Conservation (phyloP, 2,329 filamentous ascomycete genomes). For the Ascochyta rabiei region DNA sequence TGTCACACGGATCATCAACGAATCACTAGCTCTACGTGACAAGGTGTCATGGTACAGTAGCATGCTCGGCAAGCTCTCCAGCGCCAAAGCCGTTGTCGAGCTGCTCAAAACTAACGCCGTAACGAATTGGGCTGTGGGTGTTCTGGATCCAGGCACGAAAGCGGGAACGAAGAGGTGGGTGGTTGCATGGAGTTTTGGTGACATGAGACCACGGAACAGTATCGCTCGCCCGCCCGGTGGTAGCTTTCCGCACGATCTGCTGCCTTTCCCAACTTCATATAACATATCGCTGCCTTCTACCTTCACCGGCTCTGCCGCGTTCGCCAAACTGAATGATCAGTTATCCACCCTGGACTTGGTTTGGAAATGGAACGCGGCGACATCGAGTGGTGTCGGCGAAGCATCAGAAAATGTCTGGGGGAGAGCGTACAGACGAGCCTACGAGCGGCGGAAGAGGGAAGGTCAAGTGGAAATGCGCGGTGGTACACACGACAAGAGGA, state of each 20-base stretch:
- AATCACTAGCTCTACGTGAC: constrained; percentile 66
- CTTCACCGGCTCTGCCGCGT: constrained; percentile 26
- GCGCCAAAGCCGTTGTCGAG: constrained; percentile 66
- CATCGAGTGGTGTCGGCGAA: constrained; percentile 65
- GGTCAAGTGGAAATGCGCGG: constrained; percentile 24
- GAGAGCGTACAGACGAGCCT: constrained; percentile 71
- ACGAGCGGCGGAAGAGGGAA: constrained; percentile 41
- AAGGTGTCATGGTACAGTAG: constrained; percentile 85
- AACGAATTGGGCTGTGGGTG: constrained; percentile 80
- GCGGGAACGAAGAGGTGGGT: constrained; percentile 84
- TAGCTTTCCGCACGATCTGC: constrained; percentile 52
- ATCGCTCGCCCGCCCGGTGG: constrained; percentile 47
- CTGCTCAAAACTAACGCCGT: constrained; percentile 63
- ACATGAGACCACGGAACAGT: constrained; percentile 65
- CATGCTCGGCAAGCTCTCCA: constrained; percentile 84
- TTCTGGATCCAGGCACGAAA: constrained; percentile 69
- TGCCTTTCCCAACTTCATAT: constrained; percentile 60
- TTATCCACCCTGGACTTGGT: constrained; percentile 64
- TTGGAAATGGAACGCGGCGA: constrained; percentile 68
- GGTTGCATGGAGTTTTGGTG: constrained; percentile 82
- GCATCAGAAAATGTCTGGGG: constrained; percentile 79
- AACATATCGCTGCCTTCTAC: constrained; percentile 52
- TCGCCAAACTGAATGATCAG: constrained; percentile 53
- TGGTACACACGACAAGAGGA: background rate
- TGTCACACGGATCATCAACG: constrained; percentile 70